Conservation (phyloP, 202 grass and related monocot genomes). For the Carex sylvatica region DNA sequence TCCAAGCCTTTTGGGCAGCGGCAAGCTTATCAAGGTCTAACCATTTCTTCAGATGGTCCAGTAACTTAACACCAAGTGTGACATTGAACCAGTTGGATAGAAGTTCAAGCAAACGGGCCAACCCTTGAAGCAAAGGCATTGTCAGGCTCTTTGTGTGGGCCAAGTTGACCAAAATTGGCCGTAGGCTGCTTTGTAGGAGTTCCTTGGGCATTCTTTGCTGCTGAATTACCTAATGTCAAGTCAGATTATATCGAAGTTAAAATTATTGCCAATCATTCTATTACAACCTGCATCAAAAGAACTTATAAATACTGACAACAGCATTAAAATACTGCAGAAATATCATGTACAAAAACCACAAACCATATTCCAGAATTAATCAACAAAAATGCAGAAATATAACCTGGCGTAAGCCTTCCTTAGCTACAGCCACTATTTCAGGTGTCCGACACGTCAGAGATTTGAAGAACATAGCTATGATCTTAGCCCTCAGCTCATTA, state of each 20-base stretch:
- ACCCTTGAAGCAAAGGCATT: conserved; percentile 90
- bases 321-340: not conserved
- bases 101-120: conserved; percentile 91
- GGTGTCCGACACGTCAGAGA: conserved; percentile 87
- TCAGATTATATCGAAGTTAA: conserved; percentile 25
- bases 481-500: conserved; percentile 81
- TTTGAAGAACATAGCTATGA: conserved; percentile 99
- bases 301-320: not conserved
- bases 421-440: conserved; percentile 95
- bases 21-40: conserved; percentile 97
- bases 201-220: conserved; percentile 99
- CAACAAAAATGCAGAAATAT: not conserved
- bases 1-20: conserved; percentile 88
- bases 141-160: conserved; percentile 92
- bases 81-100: conserved; percentile 97
- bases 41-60: conserved; percentile 99
- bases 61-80: conserved; percentile 88
- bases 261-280: not conserved
- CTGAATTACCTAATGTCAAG: conserved; percentile 72
- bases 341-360: not conserved
- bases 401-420: conserved; percentile 98
- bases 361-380: not conserved
- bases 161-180: conserved; percentile 96
- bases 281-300: not conserved
- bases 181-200: conserved; percentile 89